phyloP scores from a whole-genome alignment of 345 rosid species.

The Populus simonii region DNA sequence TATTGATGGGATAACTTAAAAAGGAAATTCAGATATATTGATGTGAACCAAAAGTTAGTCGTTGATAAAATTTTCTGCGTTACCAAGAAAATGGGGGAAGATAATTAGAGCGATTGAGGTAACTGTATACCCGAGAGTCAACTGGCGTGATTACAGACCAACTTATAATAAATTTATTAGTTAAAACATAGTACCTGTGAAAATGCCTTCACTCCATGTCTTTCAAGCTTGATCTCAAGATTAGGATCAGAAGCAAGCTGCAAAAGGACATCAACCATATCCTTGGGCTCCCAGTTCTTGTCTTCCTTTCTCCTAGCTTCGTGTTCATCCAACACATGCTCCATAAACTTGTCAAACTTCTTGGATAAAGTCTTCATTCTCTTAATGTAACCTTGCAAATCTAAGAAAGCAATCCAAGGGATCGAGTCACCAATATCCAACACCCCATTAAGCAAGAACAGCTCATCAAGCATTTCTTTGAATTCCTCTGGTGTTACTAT shows the following conservation, averaged over 20 bases:
- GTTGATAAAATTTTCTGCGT: not conserved
- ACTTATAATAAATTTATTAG: not conserved
- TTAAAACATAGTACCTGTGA: slow-evolving; percentile 35
- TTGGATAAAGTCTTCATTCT: slow-evolving; percentile 58
- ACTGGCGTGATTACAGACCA: too few relatives aligned
- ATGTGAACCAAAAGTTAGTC: too few relatives aligned
- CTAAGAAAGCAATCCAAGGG: slow-evolving; percentile 57
- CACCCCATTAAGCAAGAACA: slow-evolving; percentile 59
- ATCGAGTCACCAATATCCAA: slow-evolving; percentile 67
- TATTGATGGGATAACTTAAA: too few relatives aligned
- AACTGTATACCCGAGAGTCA: not conserved
- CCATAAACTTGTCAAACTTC: slow-evolving; percentile 58
- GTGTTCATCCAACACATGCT: slow-evolving; percentile 62
- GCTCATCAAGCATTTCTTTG: slow-evolving; percentile 65
- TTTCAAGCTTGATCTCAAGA: slow-evolving; percentile 61
- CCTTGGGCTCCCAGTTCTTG: slow-evolving; percentile 43
- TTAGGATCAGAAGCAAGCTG: slow-evolving; percentile 58
- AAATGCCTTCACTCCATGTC: slow-evolving; percentile 58
- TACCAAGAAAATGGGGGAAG: not conserved
- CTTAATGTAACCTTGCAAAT: slow-evolving; percentile 61
- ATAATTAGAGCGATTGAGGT: not conserved
- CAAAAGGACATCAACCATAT: slow-evolving; percentile 65
- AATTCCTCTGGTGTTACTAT: slow-evolving; percentile 53
- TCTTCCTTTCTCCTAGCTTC: slow-evolving; percentile 30
- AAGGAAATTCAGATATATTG: too few relatives aligned